Evolutionary conservation across 2,329 filamentous ascomycete species (phyloP).

Genomic region (Colletotrichum spinosum): DNA sequence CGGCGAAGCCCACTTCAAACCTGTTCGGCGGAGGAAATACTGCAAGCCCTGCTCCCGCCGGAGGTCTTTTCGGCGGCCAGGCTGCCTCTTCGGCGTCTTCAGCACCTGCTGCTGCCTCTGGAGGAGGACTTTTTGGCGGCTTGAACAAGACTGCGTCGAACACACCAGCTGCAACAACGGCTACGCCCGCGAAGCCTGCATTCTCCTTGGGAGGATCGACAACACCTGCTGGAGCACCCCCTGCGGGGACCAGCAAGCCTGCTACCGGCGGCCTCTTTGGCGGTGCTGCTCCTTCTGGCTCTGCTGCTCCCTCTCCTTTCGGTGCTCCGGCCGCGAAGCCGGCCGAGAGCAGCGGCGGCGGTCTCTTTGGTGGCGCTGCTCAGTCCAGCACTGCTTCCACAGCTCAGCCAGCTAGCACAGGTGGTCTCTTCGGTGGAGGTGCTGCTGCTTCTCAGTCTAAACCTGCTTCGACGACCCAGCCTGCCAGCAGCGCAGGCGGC

Average conservation of each 20-base stretch:
- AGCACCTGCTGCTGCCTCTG: slow-evolving; percentile 39
- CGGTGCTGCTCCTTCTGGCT: slow-evolving; percentile 32
- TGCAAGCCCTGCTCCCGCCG: slow-evolving; percentile 41
- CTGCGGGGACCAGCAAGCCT: slow-evolving; percentile 49
- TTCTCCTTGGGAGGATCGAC: slow-evolving; percentile 62
- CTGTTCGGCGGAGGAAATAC: slow-evolving; percentile 41
- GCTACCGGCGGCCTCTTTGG: slow-evolving; percentile 48
- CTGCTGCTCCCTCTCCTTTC: slow-evolving; percentile 31
- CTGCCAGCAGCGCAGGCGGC: slow-evolving; percentile 33
- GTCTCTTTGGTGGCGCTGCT: slow-evolving; percentile 46
- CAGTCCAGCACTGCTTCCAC: slow-evolving; percentile 44
- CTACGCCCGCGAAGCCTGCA: slow-evolving; percentile 61
- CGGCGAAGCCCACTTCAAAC: slow-evolving; percentile 42
- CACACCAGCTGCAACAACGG: slow-evolving; percentile 39
- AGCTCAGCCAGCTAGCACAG: slow-evolving; percentile 35
- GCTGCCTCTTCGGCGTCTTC: slow-evolving; percentile 39
- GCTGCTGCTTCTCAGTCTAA: slow-evolving; percentile 44
- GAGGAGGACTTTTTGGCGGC: slow-evolving; percentile 34
- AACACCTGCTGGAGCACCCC: slow-evolving; percentile 67
- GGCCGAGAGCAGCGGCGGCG: slow-evolving; percentile 35
- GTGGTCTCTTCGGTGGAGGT: slow-evolving; percentile 35
- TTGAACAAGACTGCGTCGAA: slow-evolving; percentile 30
- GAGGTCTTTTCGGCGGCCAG: slow-evolving; percentile 43
- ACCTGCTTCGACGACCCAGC: slow-evolving; percentile 39
- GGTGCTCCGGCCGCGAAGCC: slow-evolving; percentile 31